These are phyloP conservation scores for Xerocomellus amylosporus DNA, from an alignment of 768 basidiomycete species.

Conservation along the genomic window DNA sequence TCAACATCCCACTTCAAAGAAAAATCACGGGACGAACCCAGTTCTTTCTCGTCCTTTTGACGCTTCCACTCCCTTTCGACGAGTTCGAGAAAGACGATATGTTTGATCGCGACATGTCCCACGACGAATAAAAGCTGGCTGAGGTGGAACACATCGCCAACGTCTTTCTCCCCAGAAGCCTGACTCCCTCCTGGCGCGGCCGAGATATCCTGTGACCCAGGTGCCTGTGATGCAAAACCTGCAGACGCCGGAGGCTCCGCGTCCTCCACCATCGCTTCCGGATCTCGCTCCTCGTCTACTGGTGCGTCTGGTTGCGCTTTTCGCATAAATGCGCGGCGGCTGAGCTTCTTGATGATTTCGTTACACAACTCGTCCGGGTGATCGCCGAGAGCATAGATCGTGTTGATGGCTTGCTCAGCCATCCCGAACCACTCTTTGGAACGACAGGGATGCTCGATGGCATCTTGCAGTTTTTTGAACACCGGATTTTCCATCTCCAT, in stretches of 20 bases:
- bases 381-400: conserved; percentile 91
- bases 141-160: conserved; percentile 82
- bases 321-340: conserved; percentile 61
- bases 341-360: conserved; percentile 79
- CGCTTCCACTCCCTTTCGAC: conserved; percentile 96
- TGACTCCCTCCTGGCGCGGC: conserved; percentile 6
- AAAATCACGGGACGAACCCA: conserved; percentile 47
- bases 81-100: conserved; percentile 93
- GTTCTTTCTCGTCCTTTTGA: conserved; percentile 85
- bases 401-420: conserved; percentile 96
- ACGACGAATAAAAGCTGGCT: conserved; percentile 94
- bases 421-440: conserved; percentile 96
- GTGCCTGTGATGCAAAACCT: conserved; percentile 17
- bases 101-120: conserved; percentile 96
- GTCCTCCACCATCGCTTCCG: conserved; percentile 52
- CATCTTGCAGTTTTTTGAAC: conserved; percentile 77
- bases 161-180: conserved; percentile 41
- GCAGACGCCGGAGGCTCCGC: conserved; percentile 31
- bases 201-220: conserved; percentile 20
- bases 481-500: conserved; percentile 84
- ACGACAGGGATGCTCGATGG: conserved; percentile 76
- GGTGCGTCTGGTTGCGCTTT: conserved; percentile 15
- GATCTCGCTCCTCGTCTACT: conserved; percentile 34
- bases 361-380: conserved; percentile 86
- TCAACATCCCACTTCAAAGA: neutral